Percentiles rank a stretch among this genome's conserved stretches.
Evolutionary conservation across 345 rosid genomes (phyloP).

Genomic region (Lenwebbia sp.): DNA sequence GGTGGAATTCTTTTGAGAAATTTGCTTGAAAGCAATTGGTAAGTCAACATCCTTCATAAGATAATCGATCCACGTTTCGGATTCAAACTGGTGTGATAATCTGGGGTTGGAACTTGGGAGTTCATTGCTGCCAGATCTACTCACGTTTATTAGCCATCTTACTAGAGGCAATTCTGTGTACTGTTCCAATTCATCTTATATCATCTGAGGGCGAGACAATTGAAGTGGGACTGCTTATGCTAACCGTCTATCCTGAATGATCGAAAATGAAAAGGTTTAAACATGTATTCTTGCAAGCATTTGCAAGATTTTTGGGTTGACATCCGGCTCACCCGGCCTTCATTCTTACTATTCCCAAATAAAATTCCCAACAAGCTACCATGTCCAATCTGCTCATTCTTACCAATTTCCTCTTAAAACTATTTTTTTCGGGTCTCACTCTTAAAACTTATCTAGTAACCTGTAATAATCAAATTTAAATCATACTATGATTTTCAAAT

Average conservation of each 20-base stretch:
- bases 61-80: not conserved
- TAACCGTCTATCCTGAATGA: not conserved
- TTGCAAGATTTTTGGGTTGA: not conserved
- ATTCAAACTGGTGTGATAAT: not conserved
- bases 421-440: no score
- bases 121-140: not conserved
- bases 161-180: not conserved
- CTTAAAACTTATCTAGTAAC: not conserved
- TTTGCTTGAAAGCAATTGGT: not conserved
- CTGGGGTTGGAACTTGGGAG: not conserved
- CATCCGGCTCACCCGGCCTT: not conserved
- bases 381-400: not conserved
- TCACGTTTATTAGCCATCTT: not conserved
- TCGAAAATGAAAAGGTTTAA: not conserved
- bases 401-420: not conserved
- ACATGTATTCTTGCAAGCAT: not conserved
- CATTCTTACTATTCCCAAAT: not conserved
- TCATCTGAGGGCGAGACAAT: not conserved
- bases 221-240: not conserved
- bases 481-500: not conserved
- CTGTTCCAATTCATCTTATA: not conserved
- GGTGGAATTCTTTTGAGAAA: not conserved
- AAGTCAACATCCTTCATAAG: not conserved
- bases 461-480: not conserved
- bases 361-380: not conserved